Percentiles rank a stretch among this genome's conserved stretches.
Conservation (phyloP, 257 asterid genomes). For the Ilex asprella region DNA sequence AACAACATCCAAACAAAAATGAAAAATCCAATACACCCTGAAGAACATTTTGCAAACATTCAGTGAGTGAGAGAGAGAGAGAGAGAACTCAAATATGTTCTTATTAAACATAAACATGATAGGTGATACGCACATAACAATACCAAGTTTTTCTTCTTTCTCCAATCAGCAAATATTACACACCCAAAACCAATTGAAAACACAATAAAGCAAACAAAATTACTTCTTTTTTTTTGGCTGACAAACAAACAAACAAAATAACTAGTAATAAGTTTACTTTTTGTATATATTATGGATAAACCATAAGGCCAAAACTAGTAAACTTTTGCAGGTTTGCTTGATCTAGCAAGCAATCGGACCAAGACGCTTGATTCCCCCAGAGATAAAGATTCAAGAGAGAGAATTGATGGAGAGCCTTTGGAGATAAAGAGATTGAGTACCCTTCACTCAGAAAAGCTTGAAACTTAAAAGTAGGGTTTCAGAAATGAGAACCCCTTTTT, state of each 20-base stretch:
- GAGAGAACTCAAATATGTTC: not conserved
- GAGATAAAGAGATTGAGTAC: not conserved
- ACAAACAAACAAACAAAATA: not conserved
- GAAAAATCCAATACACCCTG: no score
- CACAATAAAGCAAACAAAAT: not conserved
- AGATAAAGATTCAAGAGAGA: not conserved
- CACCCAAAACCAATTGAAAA: not conserved
- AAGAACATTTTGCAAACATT: no score
- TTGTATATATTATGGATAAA: not conserved
- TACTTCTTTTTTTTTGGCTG: not conserved
- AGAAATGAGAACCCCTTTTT: not conserved
- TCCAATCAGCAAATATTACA: not conserved
- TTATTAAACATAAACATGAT: not conserved
- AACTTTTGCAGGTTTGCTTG: not conserved
- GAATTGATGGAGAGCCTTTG: not conserved
- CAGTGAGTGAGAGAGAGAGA: not conserved
- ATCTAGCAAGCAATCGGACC: constrained; percentile 4
- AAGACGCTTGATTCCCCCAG: constrained; percentile 1
- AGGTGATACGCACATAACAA: not conserved
- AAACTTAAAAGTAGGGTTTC: not conserved
- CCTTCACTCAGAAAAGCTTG: not conserved
- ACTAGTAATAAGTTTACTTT: not conserved
- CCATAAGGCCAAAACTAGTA: not conserved
- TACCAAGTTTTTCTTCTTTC: not conserved
- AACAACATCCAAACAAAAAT: no score